phyloP scores from a whole-genome alignment of 108 stramenopile species.

The Conticribra weissflogii region DNA sequence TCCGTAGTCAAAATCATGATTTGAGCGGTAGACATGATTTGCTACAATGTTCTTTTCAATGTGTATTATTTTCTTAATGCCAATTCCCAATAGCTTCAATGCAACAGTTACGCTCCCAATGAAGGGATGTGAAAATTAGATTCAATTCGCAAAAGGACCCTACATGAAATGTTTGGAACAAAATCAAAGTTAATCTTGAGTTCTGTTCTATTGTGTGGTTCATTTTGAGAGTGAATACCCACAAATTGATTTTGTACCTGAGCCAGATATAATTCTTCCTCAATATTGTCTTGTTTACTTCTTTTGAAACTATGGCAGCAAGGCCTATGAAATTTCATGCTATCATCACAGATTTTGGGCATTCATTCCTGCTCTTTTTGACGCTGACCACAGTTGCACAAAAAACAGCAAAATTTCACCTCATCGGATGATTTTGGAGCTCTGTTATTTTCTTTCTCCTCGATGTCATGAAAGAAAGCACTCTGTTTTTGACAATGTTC shows the following conservation, averaged over 20 bases:
- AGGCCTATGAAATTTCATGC: conserved; percentile 26
- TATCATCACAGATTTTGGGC: conserved; percentile 8
- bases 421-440: not conserved
- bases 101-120: conserved; percentile 26
- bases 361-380: not conserved
- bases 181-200: no score
- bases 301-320: conserved; percentile 30
- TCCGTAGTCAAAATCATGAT: conserved; percentile 47
- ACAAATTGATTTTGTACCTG: no score
- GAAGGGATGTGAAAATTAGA: conserved; percentile 29
- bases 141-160: conserved; percentile 39
- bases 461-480: not conserved
- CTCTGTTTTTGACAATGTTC: no score
- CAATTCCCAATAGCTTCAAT: conserved; percentile 22
- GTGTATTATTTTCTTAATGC: conserved; percentile 43
- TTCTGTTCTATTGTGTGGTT: no score
- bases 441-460: conserved; percentile 10
- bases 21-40: conserved; percentile 47
- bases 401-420: conserved; percentile 38
- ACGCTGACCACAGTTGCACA: conserved; percentile 26
- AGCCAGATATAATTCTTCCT: no score
- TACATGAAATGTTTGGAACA: no score
- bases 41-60: conserved; percentile 59
- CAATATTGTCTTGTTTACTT: not conserved
- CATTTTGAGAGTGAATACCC: no score